Evolutionary conservation across 768 basidiomycete species (phyloP).

Genomic region (Auriscalpium microsporum): DNA sequence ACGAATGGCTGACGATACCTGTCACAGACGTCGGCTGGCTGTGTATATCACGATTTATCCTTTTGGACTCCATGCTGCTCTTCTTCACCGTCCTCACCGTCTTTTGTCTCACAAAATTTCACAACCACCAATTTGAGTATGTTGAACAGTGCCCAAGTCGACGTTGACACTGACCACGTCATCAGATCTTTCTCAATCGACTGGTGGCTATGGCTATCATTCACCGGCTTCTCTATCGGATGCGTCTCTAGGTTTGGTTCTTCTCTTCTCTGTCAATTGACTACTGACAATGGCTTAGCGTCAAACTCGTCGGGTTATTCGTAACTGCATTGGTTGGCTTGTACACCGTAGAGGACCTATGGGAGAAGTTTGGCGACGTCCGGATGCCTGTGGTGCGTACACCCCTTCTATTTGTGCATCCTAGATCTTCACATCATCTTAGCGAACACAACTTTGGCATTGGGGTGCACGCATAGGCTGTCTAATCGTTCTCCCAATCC

Average conservation of each 20-base stretch:
- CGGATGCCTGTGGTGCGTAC: constrained; percentile 77
- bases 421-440: constrained; percentile 5
- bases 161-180: background rate
- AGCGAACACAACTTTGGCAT: constrained; percentile 85
- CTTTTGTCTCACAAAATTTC: constrained; percentile 91
- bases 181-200: constrained; percentile 84
- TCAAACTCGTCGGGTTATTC: constrained; percentile 95
- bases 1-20: background rate
- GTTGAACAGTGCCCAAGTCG: constrained; percentile 21
- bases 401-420: background rate
- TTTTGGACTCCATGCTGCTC: constrained; percentile 96
- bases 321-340: constrained; percentile 90
- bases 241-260: constrained; percentile 74
- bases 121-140: constrained; percentile 92
- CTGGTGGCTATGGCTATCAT: constrained; percentile 94
- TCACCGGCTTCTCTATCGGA: constrained; percentile 93
- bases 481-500: constrained; percentile 81
- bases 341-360: constrained; percentile 96
- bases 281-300: constrained; percentile 35
- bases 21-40: constrained; percentile 90
- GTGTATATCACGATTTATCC: constrained; percentile 93
- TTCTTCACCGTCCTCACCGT: constrained; percentile 98
- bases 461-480: constrained; percentile 83
- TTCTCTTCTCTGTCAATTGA: background rate
- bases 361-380: constrained; percentile 97